Percentiles rank a stretch among this genome's conserved stretches.
These are phyloP conservation scores for Penicillium aurantiogriseum DNA, from an alignment of 2,329 filamentous ascomycete species.

Conservation along the genomic window DNA sequence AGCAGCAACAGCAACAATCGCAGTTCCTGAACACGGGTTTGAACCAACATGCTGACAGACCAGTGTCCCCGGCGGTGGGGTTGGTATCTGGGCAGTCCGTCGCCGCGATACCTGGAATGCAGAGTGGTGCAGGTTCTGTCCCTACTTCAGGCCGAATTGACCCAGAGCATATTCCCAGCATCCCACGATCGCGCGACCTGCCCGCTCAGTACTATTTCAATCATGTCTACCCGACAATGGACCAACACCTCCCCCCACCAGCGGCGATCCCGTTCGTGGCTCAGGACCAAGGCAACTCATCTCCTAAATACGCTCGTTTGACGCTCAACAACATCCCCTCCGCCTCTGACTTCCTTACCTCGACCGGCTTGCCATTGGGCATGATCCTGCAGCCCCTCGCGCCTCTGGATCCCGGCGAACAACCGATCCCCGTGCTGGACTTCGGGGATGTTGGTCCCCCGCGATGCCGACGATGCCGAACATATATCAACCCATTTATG, in stretches of 20 bases:
- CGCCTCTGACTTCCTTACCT: slow-evolving; percentile 72
- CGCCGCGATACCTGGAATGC: slow-evolving; percentile 31
- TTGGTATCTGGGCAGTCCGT: slow-evolving; percentile 21
- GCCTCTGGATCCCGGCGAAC: slow-evolving; percentile 76
- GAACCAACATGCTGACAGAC: slow-evolving; percentile 36
- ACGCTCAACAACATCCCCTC: slow-evolving; percentile 92
- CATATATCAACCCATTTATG: slow-evolving; percentile 99
- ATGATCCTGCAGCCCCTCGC: slow-evolving; percentile 87
- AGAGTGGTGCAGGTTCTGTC: slow-evolving; percentile 54
- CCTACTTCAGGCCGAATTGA: slow-evolving; percentile 75
- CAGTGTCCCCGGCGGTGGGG: slow-evolving; percentile 31
- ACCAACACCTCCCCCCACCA: slow-evolving; percentile 86
- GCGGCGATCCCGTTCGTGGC: slow-evolving; percentile 85
- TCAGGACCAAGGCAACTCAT: slow-evolving; percentile 95
- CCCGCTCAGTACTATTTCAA: slow-evolving; percentile 80
- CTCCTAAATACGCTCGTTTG: slow-evolving; percentile 87
- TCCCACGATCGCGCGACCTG: slow-evolving; percentile 79
- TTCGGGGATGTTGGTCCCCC: slow-evolving; percentile 91
- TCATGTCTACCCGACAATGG: slow-evolving; percentile 92
- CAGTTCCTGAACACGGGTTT: slow-evolving; percentile 60
- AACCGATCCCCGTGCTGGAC: slow-evolving; percentile 85
- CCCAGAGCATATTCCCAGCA: slow-evolving; percentile 87
- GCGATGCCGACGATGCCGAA: slow-evolving; percentile 84
- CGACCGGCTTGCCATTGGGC: slow-evolving; percentile 81
- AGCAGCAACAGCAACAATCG: slow-evolving; percentile 51